phyloP scores from a whole-genome alignment of 2,329 filamentous ascomycete genomes.

The Knufia fluminis region DNA sequence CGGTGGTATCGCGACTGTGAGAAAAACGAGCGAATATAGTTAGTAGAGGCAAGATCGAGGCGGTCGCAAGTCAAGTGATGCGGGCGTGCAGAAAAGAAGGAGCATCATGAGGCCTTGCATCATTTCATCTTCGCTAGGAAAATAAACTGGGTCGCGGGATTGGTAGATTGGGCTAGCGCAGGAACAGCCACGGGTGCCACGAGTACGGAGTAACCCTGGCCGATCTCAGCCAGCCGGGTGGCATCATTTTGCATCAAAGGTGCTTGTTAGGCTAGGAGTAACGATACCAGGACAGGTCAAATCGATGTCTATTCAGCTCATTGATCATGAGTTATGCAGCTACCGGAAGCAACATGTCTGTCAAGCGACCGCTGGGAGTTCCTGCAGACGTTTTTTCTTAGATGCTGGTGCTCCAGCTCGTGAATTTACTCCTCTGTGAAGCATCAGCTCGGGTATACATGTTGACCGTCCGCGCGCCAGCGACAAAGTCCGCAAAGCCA shows the following conservation, averaged over 20 bases:
- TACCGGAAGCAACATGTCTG: no score
- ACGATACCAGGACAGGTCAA: background rate
- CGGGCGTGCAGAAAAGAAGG: background rate
- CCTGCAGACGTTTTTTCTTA: no score
- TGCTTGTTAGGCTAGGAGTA: background rate
- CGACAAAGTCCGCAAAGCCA: conserved; percentile 3
- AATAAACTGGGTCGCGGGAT: conserved; percentile 1
- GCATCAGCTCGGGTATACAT: conserved; percentile 6
- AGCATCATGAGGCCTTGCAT: background rate
- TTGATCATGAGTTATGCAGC: no score
- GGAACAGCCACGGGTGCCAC: background rate
- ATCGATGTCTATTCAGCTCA: background rate
- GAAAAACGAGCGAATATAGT: background rate
- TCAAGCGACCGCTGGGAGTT: no score
- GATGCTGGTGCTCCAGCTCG: conserved; percentile 2
- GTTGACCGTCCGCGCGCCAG: background rate
- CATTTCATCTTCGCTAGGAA: background rate
- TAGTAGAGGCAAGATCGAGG: background rate
- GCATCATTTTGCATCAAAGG: background rate
- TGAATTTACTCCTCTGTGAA: background rate
- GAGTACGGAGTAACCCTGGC: background rate
- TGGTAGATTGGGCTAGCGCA: background rate
- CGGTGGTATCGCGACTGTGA: background rate
- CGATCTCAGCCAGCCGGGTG: conserved; percentile 4
- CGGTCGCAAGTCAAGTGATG: background rate